These are phyloP conservation scores for Stachybotrys elegans DNA, from an alignment of 2,329 filamentous ascomycete genomes.

Conservation along the genomic window DNA sequence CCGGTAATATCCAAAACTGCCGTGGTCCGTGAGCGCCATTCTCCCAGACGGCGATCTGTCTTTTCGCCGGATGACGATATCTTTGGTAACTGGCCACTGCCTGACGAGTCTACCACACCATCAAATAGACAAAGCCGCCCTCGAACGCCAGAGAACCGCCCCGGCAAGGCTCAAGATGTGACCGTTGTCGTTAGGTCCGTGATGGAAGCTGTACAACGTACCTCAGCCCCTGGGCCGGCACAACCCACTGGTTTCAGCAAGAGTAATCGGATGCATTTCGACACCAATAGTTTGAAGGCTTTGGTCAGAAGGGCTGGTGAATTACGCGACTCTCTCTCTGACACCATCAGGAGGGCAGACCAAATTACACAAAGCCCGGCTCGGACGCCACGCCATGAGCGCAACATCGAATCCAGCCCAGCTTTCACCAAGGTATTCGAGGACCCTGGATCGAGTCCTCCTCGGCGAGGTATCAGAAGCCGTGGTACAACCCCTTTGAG, in stretches of 20 bases:
- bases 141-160: conserved; percentile 34
- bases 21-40: conserved; percentile 49
- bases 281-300: conserved; percentile 63
- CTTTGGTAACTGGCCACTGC: conserved; percentile 48
- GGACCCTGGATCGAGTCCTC: conserved; percentile 52
- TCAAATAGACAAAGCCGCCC: conserved; percentile 33
- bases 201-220: conserved; percentile 59
- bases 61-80: conserved; percentile 64
- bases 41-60: conserved; percentile 53
- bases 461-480: conserved; percentile 44
- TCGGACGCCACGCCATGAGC: conserved; percentile 40
- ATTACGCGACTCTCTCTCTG: conserved; percentile 54
- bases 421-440: conserved; percentile 64
- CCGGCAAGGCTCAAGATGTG: conserved; percentile 29
- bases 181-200: conserved; percentile 54
- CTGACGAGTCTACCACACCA: conserved; percentile 29
- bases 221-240: conserved; percentile 36
- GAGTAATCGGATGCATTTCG: conserved; percentile 54
- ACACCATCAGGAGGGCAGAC: conserved; percentile 55
- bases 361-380: conserved; percentile 52
- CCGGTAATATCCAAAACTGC: conserved; percentile 43
- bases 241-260: conserved; percentile 19
- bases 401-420: conserved; percentile 53
- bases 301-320: conserved; percentile 59
- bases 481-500: conserved; percentile 50